Evolutionary conservation across 192 early-diverging fungal species (phyloP).

Genomic region (Coemansia sp.): DNA sequence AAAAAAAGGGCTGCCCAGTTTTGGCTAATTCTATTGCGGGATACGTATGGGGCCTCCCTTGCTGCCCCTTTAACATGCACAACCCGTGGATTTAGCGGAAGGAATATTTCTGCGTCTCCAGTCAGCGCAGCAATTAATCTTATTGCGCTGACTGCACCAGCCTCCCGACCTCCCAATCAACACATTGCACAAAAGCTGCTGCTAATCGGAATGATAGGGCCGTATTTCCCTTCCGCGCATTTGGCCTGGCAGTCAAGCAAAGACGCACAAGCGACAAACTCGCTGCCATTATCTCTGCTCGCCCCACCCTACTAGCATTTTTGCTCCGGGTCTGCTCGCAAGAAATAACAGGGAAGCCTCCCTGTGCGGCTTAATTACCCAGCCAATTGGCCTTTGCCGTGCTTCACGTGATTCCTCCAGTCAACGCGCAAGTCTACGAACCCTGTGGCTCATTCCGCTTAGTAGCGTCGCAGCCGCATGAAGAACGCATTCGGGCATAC

Average conservation of each 20-base stretch:
- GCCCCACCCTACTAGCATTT: too few relatives aligned
- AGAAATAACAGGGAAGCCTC: background rate
- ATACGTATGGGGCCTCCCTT: background rate
- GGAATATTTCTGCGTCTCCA: background rate
- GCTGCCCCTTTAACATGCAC: too few relatives aligned
- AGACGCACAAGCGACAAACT: too few relatives aligned
- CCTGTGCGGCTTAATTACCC: background rate
- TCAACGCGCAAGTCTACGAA: background rate
- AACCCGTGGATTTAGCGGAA: too few relatives aligned
- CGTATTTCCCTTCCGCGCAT: too few relatives aligned
- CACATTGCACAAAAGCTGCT: too few relatives aligned
- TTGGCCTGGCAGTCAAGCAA: too few relatives aligned
- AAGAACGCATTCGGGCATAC: constrained; percentile 88
- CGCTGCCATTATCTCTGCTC: too few relatives aligned
- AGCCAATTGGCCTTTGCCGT: background rate
- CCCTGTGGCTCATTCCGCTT: background rate
- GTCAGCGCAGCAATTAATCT: background rate
- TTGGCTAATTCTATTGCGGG: background rate
- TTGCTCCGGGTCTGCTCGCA: too few relatives aligned
- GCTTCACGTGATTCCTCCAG: background rate
- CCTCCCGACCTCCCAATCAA: too few relatives aligned
- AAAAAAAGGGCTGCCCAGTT: background rate
- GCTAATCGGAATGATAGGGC: too few relatives aligned
- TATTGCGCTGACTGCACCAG: background rate
- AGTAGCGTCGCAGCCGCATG: constrained; percentile 71